These are phyloP conservation scores for Uronychia setigera DNA, from an alignment of 73 alveolate species.

Conservation along the genomic window DNA sequence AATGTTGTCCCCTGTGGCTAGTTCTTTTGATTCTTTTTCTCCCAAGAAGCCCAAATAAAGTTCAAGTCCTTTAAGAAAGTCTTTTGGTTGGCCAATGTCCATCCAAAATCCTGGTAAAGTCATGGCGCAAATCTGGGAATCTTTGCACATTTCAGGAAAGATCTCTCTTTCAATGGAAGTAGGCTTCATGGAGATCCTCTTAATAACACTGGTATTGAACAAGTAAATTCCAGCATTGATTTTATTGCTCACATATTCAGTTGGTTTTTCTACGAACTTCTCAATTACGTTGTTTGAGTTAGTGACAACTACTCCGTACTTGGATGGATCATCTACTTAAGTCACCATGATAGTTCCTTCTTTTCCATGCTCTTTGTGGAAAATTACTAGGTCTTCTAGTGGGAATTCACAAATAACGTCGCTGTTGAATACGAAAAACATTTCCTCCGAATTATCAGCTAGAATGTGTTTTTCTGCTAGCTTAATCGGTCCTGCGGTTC, in stretches of 20 bases:
- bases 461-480: constrained; percentile 89
- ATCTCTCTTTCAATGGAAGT: constrained; percentile 96
- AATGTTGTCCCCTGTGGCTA: constrained; percentile 59
- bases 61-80: constrained; percentile 80
- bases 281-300: constrained; percentile 85
- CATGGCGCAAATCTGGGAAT: constrained; percentile 85
- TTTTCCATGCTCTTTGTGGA: constrained; percentile 93
- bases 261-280: constrained; percentile 96
- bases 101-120: constrained; percentile 96
- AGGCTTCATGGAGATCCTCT: constrained; percentile 92
- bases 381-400: constrained; percentile 85
- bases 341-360: constrained; percentile 96
- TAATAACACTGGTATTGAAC: constrained; percentile 84
- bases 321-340: constrained; percentile 97
- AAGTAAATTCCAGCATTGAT: constrained; percentile 98
- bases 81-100: constrained; percentile 99
- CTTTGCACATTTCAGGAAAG: constrained; percentile 97
- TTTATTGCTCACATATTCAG: constrained; percentile 87
- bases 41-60: constrained; percentile 71
- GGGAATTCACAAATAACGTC: constrained; percentile 98
- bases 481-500: constrained; percentile 97
- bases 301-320: constrained; percentile 95
- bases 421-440: constrained; percentile 93
- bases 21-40: constrained; percentile 57
- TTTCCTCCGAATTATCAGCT: constrained; percentile 80